Percentiles rank a stretch among this genome's conserved stretches.
phyloP scores from a whole-genome alignment of 306 rosid species.

The Astragalus glycyphyllos region DNA sequence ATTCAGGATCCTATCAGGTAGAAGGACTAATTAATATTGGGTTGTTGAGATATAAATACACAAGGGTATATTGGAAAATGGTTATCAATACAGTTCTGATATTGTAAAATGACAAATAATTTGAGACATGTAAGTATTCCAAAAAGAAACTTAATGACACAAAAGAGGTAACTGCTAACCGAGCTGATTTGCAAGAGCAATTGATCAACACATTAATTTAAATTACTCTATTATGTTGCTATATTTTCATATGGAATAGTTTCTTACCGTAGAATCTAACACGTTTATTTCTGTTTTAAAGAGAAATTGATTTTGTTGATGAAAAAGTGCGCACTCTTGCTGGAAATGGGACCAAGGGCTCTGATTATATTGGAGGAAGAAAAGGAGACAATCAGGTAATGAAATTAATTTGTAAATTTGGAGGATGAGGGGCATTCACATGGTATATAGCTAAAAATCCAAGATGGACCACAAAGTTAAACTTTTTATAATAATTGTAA shows the following conservation, averaged over 20 bases:
- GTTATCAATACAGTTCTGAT: no score
- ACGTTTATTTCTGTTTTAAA: slow-evolving; percentile 39
- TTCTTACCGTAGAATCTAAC: slow-evolving; percentile 24
- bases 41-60: no score
- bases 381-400: slow-evolving; percentile 85
- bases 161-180: neutral
- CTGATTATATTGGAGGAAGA: slow-evolving; percentile 85
- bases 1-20: no score
- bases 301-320: slow-evolving; percentile 89
- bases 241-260: neutral
- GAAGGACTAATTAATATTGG: no score
- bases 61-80: no score
- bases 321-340: slow-evolving; percentile 87
- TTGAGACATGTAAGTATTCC: no score
- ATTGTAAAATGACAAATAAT: no score
- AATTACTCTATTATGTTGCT: neutral
- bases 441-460: slow-evolving; percentile 26
- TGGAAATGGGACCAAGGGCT: slow-evolving; percentile 96
- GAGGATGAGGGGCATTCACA: slow-evolving; percentile 32
- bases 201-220: slow-evolving; percentile 33
- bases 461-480: slow-evolving; percentile 28
- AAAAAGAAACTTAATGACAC: no score
- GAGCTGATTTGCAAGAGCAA: slow-evolving; percentile 16
- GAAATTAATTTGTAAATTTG: slow-evolving; percentile 46
- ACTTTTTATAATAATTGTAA: neutral